Base-by-base conservation (phyloP, 148 eudicot species). In the Mesembryanthemum crystallinum region DNA sequence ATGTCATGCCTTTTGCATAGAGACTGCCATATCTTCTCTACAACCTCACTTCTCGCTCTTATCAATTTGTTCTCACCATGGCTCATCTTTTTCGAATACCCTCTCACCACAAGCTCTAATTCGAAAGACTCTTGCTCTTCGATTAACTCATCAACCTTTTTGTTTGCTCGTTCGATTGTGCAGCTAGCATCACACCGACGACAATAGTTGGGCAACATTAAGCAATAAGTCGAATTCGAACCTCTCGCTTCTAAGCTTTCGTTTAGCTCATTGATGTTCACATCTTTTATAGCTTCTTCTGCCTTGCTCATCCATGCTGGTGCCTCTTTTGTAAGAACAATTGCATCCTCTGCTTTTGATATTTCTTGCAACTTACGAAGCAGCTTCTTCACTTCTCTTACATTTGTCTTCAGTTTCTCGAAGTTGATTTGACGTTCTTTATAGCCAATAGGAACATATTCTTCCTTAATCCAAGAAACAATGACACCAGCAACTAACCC, bases 161-260 rank as follows among this genome's bases (percentile, higher is more conserved):
- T 23, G 2, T 27, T 0, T 18, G 39, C 27, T 9, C 9, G 7
- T 28, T 27, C 27, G 13, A 73, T 73, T 0, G 2, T 17, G 1
- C 10, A 1, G 20, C 33, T 28, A 17, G 68, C 39, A 8, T 18
- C 68, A 17, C 37, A 51, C 13, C 68, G 58, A 1, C 27, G 5
- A 62, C 25, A 3, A 61, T 55, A 73, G n/a, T 59, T 43, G 21
- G 76, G 76, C 21, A 73, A 42, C 24, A 30, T 42, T 18, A 30
- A 42, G 17, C 57, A 24, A 39, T n/a, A n/a, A n/a, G n/a, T n/a
- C n/a, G n/a, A n/a, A n/a, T 2, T 17, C 5, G 8, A 3, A 20
- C 58, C 61, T 0, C 17, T 18, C 1, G 55, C 68, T 39, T 45
- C 58, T 28, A 61, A 25, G 39, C 30, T 10, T 17, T 3, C 37